phyloP scores from a whole-genome alignment of 2,329 filamentous ascomycete genomes.

The Zymoseptoria brevis region DNA sequence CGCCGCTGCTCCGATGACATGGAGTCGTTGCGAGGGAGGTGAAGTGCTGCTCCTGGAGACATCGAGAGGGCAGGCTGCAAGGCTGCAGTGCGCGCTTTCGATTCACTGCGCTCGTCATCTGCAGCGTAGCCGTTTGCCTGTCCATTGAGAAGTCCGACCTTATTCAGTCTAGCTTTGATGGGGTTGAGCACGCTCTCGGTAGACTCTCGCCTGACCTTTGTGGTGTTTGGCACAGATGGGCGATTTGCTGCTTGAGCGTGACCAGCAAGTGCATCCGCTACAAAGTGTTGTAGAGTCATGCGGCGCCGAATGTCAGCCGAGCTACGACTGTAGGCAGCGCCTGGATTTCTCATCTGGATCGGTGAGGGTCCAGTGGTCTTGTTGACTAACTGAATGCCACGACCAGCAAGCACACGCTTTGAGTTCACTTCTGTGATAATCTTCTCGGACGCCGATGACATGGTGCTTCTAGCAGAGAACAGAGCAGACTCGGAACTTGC shows the following conservation, averaged over 20 bases:
- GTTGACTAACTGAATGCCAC: not conserved
- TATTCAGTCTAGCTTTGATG: constrained; percentile 17
- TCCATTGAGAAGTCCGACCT: constrained; percentile 10
- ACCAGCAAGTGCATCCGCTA: constrained; percentile 8
- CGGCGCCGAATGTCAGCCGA: not conserved
- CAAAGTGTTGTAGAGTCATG: constrained; percentile 4
- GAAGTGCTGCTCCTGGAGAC: not conserved
- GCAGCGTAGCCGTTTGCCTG: not conserved
- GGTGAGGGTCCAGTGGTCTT: not conserved
- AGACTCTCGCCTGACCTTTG: constrained; percentile 13
- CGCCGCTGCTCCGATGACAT: not conserved
- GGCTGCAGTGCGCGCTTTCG: constrained; percentile 1
- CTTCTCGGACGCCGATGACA: constrained; percentile 1
- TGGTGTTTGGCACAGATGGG: constrained; percentile 15
- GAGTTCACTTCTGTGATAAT: not conserved
- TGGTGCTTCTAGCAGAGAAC: not conserved
- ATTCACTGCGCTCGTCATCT: not conserved
- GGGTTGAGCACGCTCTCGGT: constrained; percentile 16
- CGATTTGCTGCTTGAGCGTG: constrained; percentile 13
- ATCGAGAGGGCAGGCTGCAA: constrained; percentile 1
- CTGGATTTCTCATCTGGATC: not conserved
- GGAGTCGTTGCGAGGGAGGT: not conserved
- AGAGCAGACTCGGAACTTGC: not conserved
- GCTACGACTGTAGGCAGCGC: not conserved
- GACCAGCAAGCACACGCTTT: not conserved